phyloP scores from a whole-genome alignment of 2,329 filamentous ascomycete species.

The Cercospora beticola region DNA sequence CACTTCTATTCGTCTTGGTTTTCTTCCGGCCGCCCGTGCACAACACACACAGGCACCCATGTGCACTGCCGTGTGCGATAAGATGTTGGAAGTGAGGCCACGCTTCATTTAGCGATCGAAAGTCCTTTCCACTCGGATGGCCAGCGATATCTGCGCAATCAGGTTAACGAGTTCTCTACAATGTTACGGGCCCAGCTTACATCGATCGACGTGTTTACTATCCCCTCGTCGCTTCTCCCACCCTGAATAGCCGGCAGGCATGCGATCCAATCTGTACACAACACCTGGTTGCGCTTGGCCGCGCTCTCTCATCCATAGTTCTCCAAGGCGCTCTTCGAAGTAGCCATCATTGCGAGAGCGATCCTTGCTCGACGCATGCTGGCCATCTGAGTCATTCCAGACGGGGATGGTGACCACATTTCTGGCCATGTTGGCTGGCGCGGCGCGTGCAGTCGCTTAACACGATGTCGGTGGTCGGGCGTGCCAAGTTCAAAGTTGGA shows the following conservation, averaged over 20 bases:
- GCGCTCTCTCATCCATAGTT: constrained; percentile 32
- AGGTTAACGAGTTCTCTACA: not conserved
- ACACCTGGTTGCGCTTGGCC: constrained; percentile 12
- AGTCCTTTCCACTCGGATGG: constrained; percentile 52
- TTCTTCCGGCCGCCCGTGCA: constrained; percentile 40
- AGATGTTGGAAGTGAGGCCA: constrained; percentile 58
- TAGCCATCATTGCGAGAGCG: constrained; percentile 31
- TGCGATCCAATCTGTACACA: constrained; percentile 51
- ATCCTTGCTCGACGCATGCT: not conserved
- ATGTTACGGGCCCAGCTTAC: not conserved
- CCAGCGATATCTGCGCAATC: constrained; percentile 50
- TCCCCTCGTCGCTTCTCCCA: constrained; percentile 43
- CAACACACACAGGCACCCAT: constrained; percentile 52
- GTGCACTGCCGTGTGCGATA: constrained; percentile 48
- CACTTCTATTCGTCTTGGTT: constrained; percentile 8
- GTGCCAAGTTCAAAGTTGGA: not conserved
- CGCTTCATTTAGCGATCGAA: constrained; percentile 56
- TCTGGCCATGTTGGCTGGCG: constrained; percentile 1
- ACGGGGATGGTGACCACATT: constrained; percentile 14
- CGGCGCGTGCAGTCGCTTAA: not conserved
- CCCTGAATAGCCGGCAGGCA: constrained; percentile 57
- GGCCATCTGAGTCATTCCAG: constrained; percentile 22
- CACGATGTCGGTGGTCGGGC: not conserved
- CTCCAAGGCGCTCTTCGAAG: constrained; percentile 30
- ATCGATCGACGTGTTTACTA: constrained; percentile 50